Conservation (phyloP, 345 rosid genomes). For the Bruguiera gymnorhiza region DNA sequence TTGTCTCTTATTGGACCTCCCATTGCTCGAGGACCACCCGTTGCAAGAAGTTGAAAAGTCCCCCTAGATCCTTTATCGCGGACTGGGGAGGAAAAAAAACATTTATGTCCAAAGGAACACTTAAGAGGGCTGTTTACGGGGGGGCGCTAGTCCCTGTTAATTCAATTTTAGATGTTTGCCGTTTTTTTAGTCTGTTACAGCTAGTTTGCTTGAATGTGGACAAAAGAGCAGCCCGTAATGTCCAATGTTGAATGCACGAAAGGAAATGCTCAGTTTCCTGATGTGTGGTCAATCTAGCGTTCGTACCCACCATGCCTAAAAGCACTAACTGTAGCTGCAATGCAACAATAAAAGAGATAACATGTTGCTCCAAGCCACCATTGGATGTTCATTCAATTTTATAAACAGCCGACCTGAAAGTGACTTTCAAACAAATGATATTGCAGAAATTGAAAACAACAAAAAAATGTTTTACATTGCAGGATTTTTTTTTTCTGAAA, state of each 20-base stretch:
- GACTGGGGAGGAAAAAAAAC: slow-evolving; percentile 19
- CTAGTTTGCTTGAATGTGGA: not conserved
- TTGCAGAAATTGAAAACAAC: not conserved
- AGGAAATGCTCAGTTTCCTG: not conserved
- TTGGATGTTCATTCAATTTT: not conserved
- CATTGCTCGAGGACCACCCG: slow-evolving; percentile 5
- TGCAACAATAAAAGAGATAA: not conserved
- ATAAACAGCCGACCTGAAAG: not conserved
- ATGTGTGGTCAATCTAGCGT: not conserved
- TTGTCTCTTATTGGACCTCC: slow-evolving; percentile 15
- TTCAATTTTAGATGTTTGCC: not conserved
- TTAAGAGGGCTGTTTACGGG: slow-evolving; percentile 9
- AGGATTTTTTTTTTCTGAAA: not conserved
- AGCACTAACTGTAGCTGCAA: not conserved
- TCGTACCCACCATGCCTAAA: not conserved
- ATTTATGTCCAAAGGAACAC: slow-evolving; percentile 18
- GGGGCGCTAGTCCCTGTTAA: not conserved
- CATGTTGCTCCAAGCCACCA: not conserved
- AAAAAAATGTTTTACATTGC: not conserved
- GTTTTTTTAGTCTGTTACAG: not conserved
- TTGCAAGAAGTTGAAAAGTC: not conserved
- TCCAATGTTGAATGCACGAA: not conserved
- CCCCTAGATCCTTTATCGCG: slow-evolving; percentile 1
- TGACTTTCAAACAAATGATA: not conserved
- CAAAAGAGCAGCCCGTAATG: not conserved